These are phyloP conservation scores for Bondarzewia mesenterica DNA, from an alignment of 1,284 basidiomycete genomes.

Conservation along the genomic window DNA sequence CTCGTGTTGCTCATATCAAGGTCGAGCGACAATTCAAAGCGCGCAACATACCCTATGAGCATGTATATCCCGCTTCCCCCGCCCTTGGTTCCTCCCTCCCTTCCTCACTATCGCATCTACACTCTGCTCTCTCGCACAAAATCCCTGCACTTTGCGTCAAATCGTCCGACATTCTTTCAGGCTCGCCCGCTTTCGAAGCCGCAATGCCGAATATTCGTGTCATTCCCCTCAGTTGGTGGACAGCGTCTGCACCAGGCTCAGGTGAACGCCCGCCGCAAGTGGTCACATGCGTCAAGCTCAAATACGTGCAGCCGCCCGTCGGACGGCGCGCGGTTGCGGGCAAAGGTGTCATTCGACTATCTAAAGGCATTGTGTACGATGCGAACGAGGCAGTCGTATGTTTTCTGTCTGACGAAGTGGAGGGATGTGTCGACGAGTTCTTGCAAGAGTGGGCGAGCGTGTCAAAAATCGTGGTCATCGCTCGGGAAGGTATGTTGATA, in stretches of 20 bases:
- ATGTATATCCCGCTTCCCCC: conserved; percentile 49
- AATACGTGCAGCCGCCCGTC: conserved; percentile 80
- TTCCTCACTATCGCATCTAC: conserved; percentile 43
- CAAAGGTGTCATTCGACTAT: conserved; percentile 63
- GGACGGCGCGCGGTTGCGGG: conserved; percentile 56
- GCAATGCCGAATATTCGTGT: conserved; percentile 88
- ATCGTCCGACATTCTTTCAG: conserved; percentile 72
- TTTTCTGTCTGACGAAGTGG: conserved; percentile 78
- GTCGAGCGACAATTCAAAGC: conserved; percentile 84
- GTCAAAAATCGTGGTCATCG: conserved; percentile 87
- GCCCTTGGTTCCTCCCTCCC: conserved; percentile 16
- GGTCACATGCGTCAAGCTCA: conserved; percentile 80
- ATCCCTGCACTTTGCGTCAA: conserved; percentile 81
- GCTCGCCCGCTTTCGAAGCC: conserved; percentile 77
- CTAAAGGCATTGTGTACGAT: conserved; percentile 82
- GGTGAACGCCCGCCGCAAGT: conserved; percentile 35
- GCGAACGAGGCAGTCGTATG: conserved; percentile 78
- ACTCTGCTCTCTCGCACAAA: conserved; percentile 62
- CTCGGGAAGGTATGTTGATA: conserved; percentile 60
- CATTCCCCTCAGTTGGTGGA: conserved; percentile 88
- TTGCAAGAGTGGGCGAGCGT: conserved; percentile 86
- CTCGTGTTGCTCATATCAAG: conserved; percentile 83
- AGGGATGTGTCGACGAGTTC: conserved; percentile 83
- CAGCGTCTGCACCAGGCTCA: conserved; percentile 23
- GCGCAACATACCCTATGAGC: conserved; percentile 70